These are phyloP conservation scores for Claviceps pazoutovae DNA, from an alignment of 2,329 filamentous ascomycete genomes.

Conservation along the genomic window DNA sequence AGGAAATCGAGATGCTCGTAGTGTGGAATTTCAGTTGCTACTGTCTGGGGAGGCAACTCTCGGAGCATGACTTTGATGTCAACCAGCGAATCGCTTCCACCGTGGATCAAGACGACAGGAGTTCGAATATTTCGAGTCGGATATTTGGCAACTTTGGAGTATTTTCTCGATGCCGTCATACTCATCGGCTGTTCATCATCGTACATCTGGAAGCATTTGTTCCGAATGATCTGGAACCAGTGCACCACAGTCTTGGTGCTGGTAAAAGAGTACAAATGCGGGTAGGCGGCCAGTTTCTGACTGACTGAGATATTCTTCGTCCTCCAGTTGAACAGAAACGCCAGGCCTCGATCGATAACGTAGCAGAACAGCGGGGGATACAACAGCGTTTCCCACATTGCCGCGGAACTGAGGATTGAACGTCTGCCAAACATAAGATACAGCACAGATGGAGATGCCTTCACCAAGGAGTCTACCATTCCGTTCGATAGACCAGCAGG, in stretches of 20 bases:
- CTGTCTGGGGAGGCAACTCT: slow-evolving; percentile 71
- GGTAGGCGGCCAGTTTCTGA: slow-evolving; percentile 91
- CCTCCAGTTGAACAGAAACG: slow-evolving; percentile 82
- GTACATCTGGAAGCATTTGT: slow-evolving; percentile 94
- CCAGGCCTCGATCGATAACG: slow-evolving; percentile 67
- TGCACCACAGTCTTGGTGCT: slow-evolving; percentile 95
- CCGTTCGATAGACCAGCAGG: slow-evolving; percentile 81
- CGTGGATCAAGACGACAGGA: slow-evolving; percentile 84
- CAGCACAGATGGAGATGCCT: slow-evolving; percentile 81
- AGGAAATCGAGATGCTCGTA: slow-evolving; percentile 97
- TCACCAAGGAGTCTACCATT: slow-evolving; percentile 83
- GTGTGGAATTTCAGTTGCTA: slow-evolving; percentile 74
- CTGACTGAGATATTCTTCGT: slow-evolving; percentile 68
- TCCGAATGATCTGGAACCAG: slow-evolving; percentile 98
- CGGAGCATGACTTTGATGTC: slow-evolving; percentile 87
- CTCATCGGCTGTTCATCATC: slow-evolving; percentile 79
- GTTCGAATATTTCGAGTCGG: slow-evolving; percentile 96
- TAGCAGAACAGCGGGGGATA: slow-evolving; percentile 90
- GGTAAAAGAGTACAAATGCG: slow-evolving; percentile 91
- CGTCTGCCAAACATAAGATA: slow-evolving; percentile 87
- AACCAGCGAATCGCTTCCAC: slow-evolving; percentile 83
- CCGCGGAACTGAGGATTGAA: slow-evolving; percentile 81
- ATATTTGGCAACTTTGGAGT: slow-evolving; percentile 93
- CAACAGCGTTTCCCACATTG: slow-evolving; percentile 93
- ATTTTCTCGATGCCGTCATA: slow-evolving; percentile 58